These are phyloP conservation scores for Sinapis alba DNA, from an alignment of 441 rosid genomes.

Conservation along the genomic window DNA sequence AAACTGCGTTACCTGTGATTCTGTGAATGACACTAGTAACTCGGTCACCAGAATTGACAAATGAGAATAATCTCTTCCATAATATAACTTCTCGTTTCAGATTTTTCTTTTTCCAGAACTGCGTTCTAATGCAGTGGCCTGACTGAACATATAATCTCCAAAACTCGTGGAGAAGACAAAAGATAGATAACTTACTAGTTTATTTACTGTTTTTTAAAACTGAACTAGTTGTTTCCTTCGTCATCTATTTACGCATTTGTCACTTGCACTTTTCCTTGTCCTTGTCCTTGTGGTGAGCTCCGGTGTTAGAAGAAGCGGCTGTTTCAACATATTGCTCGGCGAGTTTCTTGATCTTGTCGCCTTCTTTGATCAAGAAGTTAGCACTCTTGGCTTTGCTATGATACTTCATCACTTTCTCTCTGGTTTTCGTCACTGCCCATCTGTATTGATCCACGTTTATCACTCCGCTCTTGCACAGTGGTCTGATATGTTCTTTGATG, in stretches of 20 bases:
- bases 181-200: not conserved
- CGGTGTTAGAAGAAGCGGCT: slow-evolving; percentile 42
- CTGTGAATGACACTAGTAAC: too few relatives aligned
- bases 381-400: slow-evolving; percentile 87
- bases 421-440: slow-evolving; percentile 91
- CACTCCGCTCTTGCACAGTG: slow-evolving; percentile 90
- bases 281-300: slow-evolving; percentile 57
- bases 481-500: slow-evolving; percentile 96
- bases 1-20: too few relatives aligned
- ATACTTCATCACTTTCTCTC: slow-evolving; percentile 93
- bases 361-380: slow-evolving; percentile 91
- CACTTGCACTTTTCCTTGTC: not conserved
- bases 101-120: not conserved
- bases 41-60: too few relatives aligned
- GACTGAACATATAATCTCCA: slow-evolving; percentile 15
- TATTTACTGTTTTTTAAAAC: slow-evolving; percentile 29
- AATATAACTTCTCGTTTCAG: not conserved
- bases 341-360: slow-evolving; percentile 96
- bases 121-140: slow-evolving; percentile 6
- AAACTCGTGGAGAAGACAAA: slow-evolving; percentile 30
- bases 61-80: not conserved
- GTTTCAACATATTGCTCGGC: slow-evolving; percentile 96
- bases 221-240: slow-evolving; percentile 21
- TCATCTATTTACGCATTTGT: slow-evolving; percentile 24
- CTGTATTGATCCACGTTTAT: slow-evolving; percentile 82